These are phyloP conservation scores for Termitomyces sp. DNA, from an alignment of 768 basidiomycete genomes.

Conservation along the genomic window DNA sequence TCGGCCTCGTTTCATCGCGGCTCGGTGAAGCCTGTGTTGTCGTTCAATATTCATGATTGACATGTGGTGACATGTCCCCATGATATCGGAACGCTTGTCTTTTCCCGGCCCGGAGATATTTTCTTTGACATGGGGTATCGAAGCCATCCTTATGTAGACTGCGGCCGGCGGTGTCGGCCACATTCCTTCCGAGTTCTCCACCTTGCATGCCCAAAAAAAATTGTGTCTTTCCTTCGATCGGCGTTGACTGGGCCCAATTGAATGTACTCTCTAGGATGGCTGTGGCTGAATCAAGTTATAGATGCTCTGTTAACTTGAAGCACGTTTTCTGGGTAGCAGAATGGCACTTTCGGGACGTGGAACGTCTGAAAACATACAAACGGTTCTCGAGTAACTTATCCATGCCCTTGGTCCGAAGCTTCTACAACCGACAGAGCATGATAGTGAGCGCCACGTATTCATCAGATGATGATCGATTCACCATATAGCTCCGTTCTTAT, in stretches of 20 bases:
- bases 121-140: no score
- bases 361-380: not conserved
- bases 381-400: not conserved
- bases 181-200: not conserved
- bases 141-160: no score
- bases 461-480: not conserved
- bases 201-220: not conserved
- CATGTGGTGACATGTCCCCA: not conserved
- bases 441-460: not conserved
- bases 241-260: not conserved
- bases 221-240: not conserved
- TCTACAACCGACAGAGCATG: not conserved
- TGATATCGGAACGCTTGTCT: not conserved
- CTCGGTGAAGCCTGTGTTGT: not conserved
- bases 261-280: no score
- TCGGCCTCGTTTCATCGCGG: not conserved
- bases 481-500: not conserved
- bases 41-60: not conserved
- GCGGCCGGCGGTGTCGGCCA: no score
- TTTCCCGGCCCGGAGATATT: not conserved
- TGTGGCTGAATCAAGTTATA: not conserved
- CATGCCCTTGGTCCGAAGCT: not conserved
- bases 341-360: not conserved
- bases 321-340: not conserved
- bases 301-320: not conserved